Evolutionary conservation across 2,329 filamentous ascomycete genomes (phyloP).

Genomic region (Fusarium annulatum): DNA sequence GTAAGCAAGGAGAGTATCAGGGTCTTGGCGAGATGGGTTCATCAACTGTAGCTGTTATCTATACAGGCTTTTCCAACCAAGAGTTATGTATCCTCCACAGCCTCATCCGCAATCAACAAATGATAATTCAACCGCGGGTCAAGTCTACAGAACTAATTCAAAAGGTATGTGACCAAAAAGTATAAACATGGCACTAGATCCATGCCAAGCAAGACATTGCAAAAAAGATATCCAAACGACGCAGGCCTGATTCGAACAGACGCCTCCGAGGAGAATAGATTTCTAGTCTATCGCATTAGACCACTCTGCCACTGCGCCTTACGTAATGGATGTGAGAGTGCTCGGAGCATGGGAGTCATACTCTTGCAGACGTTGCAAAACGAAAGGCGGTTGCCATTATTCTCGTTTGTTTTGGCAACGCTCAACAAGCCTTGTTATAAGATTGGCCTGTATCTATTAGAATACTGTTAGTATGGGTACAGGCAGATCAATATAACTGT

Average conservation of each 20-base stretch:
- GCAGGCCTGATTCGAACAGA: constrained; percentile 6
- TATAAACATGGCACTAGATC: too few relatives aligned
- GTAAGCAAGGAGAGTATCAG: accelerated
- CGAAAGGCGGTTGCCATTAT: accelerated
- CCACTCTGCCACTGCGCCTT: constrained; percentile 8
- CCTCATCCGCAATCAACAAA: neutral
- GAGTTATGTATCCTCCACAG: neutral
- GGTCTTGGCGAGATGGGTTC: accelerated
- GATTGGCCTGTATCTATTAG: accelerated
- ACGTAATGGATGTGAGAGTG: neutral
- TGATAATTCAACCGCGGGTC: accelerated
- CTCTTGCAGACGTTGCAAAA: accelerated
- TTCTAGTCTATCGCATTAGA: constrained; percentile 8
- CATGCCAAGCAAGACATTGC: too few relatives aligned
- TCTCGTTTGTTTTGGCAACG: too few relatives aligned
- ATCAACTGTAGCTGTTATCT: neutral
- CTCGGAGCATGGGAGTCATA: accelerated
- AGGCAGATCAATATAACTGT: accelerated
- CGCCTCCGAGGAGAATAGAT: neutral
- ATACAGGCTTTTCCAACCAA: neutral
- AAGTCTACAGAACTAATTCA: too few relatives aligned
- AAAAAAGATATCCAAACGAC: neutral
- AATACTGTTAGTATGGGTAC: accelerated
- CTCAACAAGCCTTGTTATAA: accelerated
- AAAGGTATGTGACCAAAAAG: accelerated